These are phyloP conservation scores for Venturia aucupariae DNA, from an alignment of 2,329 filamentous ascomycete genomes.

Conservation along the genomic window DNA sequence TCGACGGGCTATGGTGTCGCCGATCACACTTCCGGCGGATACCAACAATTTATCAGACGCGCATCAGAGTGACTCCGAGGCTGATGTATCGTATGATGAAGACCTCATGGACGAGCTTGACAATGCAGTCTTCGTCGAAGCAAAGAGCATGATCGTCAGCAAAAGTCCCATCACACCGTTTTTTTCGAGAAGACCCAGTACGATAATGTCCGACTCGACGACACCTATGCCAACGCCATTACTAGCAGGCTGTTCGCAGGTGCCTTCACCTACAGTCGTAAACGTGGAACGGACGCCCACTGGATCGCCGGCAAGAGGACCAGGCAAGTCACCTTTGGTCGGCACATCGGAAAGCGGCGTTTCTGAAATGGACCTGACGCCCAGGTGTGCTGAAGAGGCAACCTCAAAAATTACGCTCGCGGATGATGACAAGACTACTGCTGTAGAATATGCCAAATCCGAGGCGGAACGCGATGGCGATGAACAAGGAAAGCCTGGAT, in stretches of 20 bases:
- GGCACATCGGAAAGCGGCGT: not conserved
- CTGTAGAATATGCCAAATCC: not conserved
- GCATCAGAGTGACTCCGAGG: conserved; percentile 21
- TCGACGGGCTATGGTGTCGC: conserved; percentile 5
- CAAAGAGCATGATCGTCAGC: conserved; percentile 67
- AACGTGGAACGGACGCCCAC: not conserved
- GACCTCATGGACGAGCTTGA: conserved; percentile 78
- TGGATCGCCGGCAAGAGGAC: not conserved
- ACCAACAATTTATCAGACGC: not conserved
- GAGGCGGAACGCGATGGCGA: not conserved
- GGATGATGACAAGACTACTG: not conserved
- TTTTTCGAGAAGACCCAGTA: conserved; percentile 27
- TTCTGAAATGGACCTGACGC: conserved; percentile 4
- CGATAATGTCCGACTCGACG: not conserved
- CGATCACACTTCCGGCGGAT: not conserved
- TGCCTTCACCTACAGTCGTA: not conserved
- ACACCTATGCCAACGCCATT: not conserved
- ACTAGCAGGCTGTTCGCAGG: not conserved
- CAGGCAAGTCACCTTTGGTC: not conserved
- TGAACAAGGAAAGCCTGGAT: not conserved
- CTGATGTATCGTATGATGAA: conserved; percentile 65
- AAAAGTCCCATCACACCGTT: conserved; percentile 73
- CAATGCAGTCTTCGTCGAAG: conserved; percentile 71
- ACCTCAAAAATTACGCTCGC: too few species aligned
- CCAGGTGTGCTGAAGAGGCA: not conserved